Conservation (phyloP, 1,139 yeast genomes). For the Suhomyces bolitotheri region DNA sequence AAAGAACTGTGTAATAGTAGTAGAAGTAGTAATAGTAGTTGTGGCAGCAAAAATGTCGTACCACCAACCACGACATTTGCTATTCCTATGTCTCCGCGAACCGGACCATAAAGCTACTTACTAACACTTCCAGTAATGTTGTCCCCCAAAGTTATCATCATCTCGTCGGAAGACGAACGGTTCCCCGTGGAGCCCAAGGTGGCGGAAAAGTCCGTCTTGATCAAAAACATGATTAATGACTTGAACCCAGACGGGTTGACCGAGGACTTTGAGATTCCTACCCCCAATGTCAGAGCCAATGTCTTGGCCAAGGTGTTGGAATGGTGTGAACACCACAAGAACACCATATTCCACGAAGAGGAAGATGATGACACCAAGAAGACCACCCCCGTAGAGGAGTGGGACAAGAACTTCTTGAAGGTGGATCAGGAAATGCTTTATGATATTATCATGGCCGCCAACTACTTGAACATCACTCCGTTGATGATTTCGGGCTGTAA, state of each 20-base stretch:
- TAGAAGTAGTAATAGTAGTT: background rate
- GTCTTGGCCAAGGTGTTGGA: constrained; percentile 90
- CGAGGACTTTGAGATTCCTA: constrained; percentile 80
- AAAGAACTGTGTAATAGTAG: background rate
- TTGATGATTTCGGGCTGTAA: constrained; percentile 94
- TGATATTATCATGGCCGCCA: constrained; percentile 94
- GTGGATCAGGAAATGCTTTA: constrained; percentile 99
- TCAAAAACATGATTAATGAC: constrained; percentile 90
- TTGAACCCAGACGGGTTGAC: constrained; percentile 61
- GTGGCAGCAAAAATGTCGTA: too few species aligned
- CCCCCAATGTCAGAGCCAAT: constrained; percentile 84
- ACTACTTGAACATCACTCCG: constrained; percentile 91
- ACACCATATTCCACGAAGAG: constrained; percentile 70
- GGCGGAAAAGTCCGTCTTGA: constrained; percentile 84
- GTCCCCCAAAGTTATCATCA: constrained; percentile 54
- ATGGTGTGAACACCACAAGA: constrained; percentile 97
- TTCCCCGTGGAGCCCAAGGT: constrained; percentile 78
- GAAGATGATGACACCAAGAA: constrained; percentile 75
- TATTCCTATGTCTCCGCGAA: too few species aligned
- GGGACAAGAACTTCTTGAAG: constrained; percentile 95
- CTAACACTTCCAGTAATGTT: constrained; percentile 21
- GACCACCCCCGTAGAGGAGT: constrained; percentile 83
- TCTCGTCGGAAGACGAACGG: constrained; percentile 72
- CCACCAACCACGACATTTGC: too few species aligned
- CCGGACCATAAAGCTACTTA: too few species aligned